Evolutionary conservation across 352 stramenopile species (phyloP).

Genomic region (Pelagophyceae sp.): DNA sequence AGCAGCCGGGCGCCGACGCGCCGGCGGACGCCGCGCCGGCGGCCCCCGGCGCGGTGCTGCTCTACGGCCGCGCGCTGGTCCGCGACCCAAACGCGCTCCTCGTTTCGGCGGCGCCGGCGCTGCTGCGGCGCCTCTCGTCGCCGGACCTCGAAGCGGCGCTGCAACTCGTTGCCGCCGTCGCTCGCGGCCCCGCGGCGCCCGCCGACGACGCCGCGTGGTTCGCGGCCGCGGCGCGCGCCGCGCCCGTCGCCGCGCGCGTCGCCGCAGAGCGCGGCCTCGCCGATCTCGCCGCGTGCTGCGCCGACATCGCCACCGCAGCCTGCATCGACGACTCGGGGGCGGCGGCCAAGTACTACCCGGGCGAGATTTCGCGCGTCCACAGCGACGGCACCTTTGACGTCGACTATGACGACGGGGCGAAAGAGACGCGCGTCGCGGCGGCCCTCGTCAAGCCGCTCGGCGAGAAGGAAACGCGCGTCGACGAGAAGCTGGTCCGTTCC

Average conservation of each 20-base stretch:
- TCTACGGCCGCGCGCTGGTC: not conserved
- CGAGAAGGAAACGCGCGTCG: slow-evolving; percentile 50
- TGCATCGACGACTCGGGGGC: too few relatives aligned
- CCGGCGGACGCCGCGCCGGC: too few relatives aligned
- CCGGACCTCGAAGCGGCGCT: not conserved
- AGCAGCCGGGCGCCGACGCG: not conserved
- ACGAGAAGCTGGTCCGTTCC: slow-evolving; percentile 10
- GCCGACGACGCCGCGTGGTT: not conserved
- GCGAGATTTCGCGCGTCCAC: too few relatives aligned
- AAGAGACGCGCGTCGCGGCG: too few relatives aligned
- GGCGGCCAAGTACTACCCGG: too few relatives aligned
- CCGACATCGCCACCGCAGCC: not conserved
- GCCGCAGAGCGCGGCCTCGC: not conserved
- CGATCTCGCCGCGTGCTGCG: not conserved
- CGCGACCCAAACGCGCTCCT: not conserved
- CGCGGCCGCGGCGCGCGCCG: not conserved
- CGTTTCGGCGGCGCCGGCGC: not conserved
- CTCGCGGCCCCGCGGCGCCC: not conserved
- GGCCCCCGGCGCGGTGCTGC: too few relatives aligned
- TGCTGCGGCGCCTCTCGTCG: not conserved
- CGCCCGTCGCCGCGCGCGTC: not conserved
- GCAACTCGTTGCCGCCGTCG: not conserved
- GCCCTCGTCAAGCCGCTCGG: not conserved
- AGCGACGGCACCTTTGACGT: too few relatives aligned
- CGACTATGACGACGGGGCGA: too few relatives aligned